Conservation (phyloP, 306 rosid species). For the Mucuna pruriens region DNA sequence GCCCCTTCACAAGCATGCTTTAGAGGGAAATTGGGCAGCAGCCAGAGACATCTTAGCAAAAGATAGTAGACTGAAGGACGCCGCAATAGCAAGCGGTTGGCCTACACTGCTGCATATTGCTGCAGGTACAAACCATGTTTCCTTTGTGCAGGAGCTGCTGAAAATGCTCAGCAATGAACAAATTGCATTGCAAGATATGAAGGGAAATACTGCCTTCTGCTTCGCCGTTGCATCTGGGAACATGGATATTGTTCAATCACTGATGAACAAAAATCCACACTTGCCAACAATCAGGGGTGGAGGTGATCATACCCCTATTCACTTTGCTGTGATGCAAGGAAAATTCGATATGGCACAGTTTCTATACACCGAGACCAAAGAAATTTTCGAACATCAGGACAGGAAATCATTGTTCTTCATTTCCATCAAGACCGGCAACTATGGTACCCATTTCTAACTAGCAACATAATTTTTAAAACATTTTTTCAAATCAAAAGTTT, state of each 20-base stretch:
- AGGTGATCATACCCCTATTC: slow-evolving; percentile 25
- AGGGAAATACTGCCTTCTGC: slow-evolving; percentile 44
- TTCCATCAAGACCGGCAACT: slow-evolving; percentile 35
- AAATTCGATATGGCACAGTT: slow-evolving; percentile 28
- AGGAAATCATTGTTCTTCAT: slow-evolving; percentile 28
- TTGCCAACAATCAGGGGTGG: slow-evolving; percentile 23
- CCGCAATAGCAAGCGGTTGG: slow-evolving; percentile 30
- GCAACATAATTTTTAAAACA: no score
- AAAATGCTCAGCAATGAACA: not conserved
- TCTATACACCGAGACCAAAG: not conserved
- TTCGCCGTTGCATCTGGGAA: slow-evolving; percentile 44
- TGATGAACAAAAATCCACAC: not conserved
- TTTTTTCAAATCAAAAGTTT: no score
- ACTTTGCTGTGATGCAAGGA: slow-evolving; percentile 47
- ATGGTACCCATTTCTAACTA: slow-evolving; percentile 22
- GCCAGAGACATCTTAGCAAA: not conserved
- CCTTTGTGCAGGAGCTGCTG: slow-evolving; percentile 29
- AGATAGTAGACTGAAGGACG: not conserved
- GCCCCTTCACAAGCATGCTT: slow-evolving; percentile 42
- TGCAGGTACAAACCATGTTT: slow-evolving; percentile 11
- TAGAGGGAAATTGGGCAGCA: slow-evolving; percentile 40
- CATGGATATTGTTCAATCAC: not conserved
- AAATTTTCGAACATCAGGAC: not conserved
- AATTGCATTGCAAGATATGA: slow-evolving; percentile 10
- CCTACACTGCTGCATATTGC: slow-evolving; percentile 44